Evolutionary conservation across 306 rosid genomes (phyloP), one percentile per base, ranked within the genome.

Genomic region (Glycine latifolia): DNA sequence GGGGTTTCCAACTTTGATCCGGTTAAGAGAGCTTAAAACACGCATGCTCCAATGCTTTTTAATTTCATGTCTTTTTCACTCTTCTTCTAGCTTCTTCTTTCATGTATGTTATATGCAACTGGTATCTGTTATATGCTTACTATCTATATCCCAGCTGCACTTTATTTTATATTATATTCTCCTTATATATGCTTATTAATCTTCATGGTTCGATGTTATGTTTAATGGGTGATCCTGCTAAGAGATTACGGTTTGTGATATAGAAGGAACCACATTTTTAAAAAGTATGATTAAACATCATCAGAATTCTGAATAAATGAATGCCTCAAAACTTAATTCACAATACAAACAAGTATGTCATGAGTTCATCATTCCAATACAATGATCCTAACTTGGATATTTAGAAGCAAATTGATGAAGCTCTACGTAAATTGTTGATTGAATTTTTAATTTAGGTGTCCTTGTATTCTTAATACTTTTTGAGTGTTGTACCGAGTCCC

Each of bases 1-100:
- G 87, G 87, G 0, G 87, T 83, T 72, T 1, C 87, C 66, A 83
- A 83, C 77, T 83, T 83, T 73, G 87, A 73, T 78, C 87, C 87
- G 0, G 83, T 83, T 66, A 83, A 73, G 41, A 73, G 83, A 66
- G 5, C 87, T 35, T 83, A 71, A 69, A 73, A 2, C 41, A 2
- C 5, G 44, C 76, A 50, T 71, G 78, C 37, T 8, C 54, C 3
- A 71, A 14, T 59, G 67, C 43, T 43, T 55, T 26, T 83, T 26
- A 3, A 11, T 26, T 16, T 41, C 39, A 26, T 1, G 31, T 26
- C 31, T 26, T 26, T 26, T 26, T 26, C 31, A 26, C 31, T 26
- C 1, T 2, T 53, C 44, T 26, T 47, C 59, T 47, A 50, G 5
- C 13, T 63, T 71, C 44, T 43, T 78, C 49, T 47, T 66, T 54